Conservation (phyloP, 2,329 filamentous ascomycete genomes). For the Diaporthe eres region DNA sequence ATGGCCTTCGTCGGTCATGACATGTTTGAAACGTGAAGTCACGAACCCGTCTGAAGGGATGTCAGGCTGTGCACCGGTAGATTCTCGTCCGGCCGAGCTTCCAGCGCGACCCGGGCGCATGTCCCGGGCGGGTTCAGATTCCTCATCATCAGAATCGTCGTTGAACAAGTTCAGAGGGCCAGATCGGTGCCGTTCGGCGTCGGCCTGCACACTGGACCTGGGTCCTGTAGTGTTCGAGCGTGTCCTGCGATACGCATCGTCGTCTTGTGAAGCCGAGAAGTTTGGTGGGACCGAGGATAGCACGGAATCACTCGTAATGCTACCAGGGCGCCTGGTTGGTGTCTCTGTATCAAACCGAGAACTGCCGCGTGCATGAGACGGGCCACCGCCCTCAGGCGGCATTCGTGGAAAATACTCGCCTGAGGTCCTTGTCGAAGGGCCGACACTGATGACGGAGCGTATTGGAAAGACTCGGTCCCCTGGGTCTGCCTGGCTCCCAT, state of each 20-base stretch:
- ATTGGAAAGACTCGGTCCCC: constrained; percentile 83
- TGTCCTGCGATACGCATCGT: constrained; percentile 47
- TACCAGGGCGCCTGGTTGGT: constrained; percentile 42
- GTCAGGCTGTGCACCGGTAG: constrained; percentile 11
- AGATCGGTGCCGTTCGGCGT: constrained; percentile 57
- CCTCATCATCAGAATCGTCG: constrained; percentile 48
- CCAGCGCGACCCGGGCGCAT: neutral
- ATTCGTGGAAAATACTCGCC: constrained; percentile 55
- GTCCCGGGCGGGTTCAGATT: constrained; percentile 43
- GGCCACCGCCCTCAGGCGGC: constrained; percentile 42
- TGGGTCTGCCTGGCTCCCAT: constrained; percentile 51
- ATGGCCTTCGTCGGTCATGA: constrained; percentile 83
- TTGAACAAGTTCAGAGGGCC: constrained; percentile 50
- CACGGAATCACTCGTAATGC: constrained; percentile 40
- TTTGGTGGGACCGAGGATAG: constrained; percentile 28
- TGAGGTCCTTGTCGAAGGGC: constrained; percentile 62
- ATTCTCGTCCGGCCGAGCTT: constrained; percentile 34
- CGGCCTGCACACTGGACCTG: constrained; percentile 61
- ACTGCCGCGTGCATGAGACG: constrained; percentile 46
- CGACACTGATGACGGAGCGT: constrained; percentile 81
- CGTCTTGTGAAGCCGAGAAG: constrained; percentile 40
- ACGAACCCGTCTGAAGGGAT: constrained; percentile 58
- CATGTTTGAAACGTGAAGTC: constrained; percentile 83
- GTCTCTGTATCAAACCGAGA: constrained; percentile 49
- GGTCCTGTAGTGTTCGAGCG: constrained; percentile 56